Evolutionary conservation across 2,329 filamentous ascomycete species (phyloP).

Genomic region (Trichoderma koningii): DNA sequence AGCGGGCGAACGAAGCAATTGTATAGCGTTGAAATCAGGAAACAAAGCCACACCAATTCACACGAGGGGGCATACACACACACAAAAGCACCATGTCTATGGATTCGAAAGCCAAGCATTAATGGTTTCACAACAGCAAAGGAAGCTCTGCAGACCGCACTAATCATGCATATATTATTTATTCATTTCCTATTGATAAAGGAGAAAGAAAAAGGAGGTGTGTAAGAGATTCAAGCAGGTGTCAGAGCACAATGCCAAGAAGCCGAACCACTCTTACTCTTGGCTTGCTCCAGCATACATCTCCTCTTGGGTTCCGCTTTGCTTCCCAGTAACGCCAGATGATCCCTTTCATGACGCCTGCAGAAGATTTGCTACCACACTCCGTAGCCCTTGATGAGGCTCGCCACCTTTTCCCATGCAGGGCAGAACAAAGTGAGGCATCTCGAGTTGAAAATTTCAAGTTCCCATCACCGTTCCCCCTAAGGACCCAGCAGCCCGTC

Average conservation of each 20-base stretch:
- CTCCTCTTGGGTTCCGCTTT: no score
- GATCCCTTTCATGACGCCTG: neutral
- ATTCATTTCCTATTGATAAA: no score
- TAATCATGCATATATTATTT: no score
- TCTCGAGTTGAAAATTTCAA: neutral
- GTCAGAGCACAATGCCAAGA: no score
- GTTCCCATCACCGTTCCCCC: neutral
- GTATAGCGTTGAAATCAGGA: constrained; percentile 5
- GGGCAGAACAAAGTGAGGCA: no score
- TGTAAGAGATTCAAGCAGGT: no score
- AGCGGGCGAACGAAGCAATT: neutral
- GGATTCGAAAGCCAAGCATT: neutral
- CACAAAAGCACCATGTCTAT: neutral
- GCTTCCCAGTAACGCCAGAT: neutral
- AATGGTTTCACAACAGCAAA: neutral
- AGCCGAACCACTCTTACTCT: no score
- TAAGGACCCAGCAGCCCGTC: no score
- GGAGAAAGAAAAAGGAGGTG: no score
- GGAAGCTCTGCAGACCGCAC: neutral
- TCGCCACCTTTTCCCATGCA: neutral
- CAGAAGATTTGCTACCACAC: neutral
- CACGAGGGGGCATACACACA: neutral
- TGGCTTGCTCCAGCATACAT: no score
- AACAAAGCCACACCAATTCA: neutral
- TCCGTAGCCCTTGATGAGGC: neutral